phyloP scores from a whole-genome alignment of 2,329 filamentous ascomycete genomes.

The Hawksworthiomyces lignivorus region DNA sequence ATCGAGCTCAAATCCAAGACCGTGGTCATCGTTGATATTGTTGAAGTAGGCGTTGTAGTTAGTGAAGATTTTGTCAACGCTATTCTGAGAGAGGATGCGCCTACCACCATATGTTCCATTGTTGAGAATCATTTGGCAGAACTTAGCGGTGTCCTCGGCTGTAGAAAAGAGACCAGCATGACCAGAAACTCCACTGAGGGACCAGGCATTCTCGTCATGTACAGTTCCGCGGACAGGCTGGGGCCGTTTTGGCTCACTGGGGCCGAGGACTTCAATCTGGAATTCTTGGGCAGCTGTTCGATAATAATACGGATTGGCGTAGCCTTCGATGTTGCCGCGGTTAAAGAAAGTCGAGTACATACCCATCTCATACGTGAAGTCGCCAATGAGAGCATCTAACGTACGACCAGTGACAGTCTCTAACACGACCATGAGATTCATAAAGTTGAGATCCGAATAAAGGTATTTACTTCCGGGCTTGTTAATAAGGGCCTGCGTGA shows the following conservation, averaged over 20 bases:
- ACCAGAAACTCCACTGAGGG: constrained; percentile 25
- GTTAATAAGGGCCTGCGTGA: constrained; percentile 20
- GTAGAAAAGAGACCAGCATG: constrained; percentile 29
- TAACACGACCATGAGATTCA: constrained; percentile 23
- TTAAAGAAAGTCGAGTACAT: constrained; percentile 27
- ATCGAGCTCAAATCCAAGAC: constrained; percentile 6
- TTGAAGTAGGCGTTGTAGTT: constrained; percentile 1
- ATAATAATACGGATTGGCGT: constrained; percentile 16
- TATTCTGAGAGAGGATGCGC: background rate
- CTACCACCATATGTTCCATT: constrained; percentile 26
- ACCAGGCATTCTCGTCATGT: constrained; percentile 30
- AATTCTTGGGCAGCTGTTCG: constrained; percentile 25
- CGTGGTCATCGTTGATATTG: background rate
- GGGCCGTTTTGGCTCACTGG: constrained; percentile 24
- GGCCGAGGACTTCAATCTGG: constrained; percentile 22
- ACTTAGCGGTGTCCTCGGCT: constrained; percentile 21
- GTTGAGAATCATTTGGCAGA: constrained; percentile 30
- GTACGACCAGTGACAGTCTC: constrained; percentile 20
- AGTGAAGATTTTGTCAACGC: constrained; percentile 1
- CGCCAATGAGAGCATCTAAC: constrained; percentile 21
- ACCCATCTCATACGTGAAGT: constrained; percentile 19
- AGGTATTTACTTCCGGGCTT: constrained; percentile 21
- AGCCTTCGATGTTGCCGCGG: constrained; percentile 23
- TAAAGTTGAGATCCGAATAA: constrained; percentile 29
- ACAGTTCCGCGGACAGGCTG: constrained; percentile 31